A percentile compares a stretch with the other conserved stretches of the same genome.
phyloP scores from a whole-genome alignment of 2,329 filamentous ascomycete genomes.

The Metarhizium anisopliae region DNA sequence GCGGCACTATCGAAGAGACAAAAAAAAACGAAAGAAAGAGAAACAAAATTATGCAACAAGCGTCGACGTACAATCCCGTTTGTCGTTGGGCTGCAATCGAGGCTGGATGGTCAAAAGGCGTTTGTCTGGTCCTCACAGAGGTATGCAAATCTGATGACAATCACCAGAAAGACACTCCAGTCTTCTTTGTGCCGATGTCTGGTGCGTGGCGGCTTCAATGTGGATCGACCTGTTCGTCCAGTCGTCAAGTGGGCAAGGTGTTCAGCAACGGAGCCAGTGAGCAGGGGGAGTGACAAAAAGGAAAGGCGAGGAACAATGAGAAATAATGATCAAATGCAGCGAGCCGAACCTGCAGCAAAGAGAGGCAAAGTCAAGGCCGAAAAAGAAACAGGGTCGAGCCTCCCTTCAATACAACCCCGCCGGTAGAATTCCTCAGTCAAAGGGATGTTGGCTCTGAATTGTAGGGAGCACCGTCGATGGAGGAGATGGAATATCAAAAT shows the following conservation, averaged over 20 bases:
- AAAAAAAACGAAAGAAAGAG: too few species aligned
- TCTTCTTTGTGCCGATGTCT: background rate
- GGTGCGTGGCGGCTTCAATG: background rate
- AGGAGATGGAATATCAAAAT: too few species aligned
- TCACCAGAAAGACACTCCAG: background rate
- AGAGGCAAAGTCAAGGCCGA: background rate
- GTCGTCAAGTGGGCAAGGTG: background rate
- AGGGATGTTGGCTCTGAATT: background rate
- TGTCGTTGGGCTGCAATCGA: background rate
- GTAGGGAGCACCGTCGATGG: too few species aligned
- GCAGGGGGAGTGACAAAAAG: background rate
- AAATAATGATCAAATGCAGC: background rate
- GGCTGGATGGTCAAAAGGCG: background rate
- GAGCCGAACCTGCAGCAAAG: background rate
- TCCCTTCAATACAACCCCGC: conserved; percentile 6
- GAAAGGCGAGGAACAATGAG: background rate
- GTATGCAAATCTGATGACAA: conserved; percentile 1
- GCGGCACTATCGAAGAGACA: too few species aligned
- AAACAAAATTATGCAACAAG: too few species aligned
- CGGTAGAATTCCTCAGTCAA: conserved; percentile 4
- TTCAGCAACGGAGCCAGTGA: conserved; percentile 1
- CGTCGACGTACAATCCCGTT: too few species aligned
- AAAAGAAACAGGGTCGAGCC: background rate
- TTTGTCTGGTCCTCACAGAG: background rate
- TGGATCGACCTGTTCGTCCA: background rate